These are phyloP conservation scores for Aegilops sharonensis DNA, from an alignment of 176 grass and related monocot genomes.

Conservation along the genomic window DNA sequence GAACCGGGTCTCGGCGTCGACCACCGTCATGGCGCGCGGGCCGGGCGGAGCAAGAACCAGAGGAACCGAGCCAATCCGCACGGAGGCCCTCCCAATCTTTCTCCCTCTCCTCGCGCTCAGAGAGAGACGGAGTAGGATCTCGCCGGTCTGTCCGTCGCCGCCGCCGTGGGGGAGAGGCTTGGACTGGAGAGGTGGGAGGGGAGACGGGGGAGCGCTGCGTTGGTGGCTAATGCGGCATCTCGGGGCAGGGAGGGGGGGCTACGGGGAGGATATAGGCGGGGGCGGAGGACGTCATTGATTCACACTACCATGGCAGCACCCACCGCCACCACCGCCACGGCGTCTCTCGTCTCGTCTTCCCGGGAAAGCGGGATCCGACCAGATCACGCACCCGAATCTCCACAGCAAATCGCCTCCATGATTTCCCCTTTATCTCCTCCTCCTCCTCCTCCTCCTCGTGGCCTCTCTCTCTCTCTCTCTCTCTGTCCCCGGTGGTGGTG, in stretches of 20 bases:
- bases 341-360: not conserved
- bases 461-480: not conserved
- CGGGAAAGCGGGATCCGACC: conserved; percentile 78
- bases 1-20: conserved; percentile 58
- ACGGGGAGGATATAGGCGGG: conserved; percentile 23
- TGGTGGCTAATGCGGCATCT: conserved; percentile 41
- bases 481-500: not conserved
- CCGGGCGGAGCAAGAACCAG: not conserved
- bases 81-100: not conserved
- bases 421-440: conserved; percentile 35
- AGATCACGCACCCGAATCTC: conserved; percentile 66
- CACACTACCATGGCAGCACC: not conserved
- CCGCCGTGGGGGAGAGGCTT: not conserved
- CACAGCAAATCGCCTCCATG: conserved; percentile 75
- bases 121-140: not conserved
- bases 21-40: conserved; percentile 41
- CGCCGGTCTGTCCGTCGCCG: not conserved
- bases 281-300: not conserved
- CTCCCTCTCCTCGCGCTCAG: not conserved
- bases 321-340: not conserved
- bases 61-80: not conserved
- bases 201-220: not conserved
- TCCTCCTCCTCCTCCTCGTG: not conserved
- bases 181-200: not conserved
- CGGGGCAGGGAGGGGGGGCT: not conserved